Evolutionary conservation across 2,329 filamentous ascomycete genomes (phyloP).

Genomic region (Beauveria brongniartii): DNA sequence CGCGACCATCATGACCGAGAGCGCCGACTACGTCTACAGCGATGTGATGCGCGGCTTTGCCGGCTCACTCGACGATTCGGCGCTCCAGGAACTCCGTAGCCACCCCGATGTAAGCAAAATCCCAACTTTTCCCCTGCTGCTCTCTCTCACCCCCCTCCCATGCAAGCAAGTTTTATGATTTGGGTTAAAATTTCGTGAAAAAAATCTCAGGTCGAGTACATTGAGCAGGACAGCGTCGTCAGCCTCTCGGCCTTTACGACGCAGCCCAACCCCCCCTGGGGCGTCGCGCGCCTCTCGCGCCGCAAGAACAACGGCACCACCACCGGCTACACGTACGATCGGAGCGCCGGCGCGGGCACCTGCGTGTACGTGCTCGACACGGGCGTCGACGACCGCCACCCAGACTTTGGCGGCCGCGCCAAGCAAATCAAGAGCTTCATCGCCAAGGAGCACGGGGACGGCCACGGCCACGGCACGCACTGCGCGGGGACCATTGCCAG

Average conservation of each 20-base stretch:
- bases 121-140: neutral
- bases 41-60: constrained; percentile 20
- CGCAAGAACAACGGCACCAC: constrained; percentile 16
- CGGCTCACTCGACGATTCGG: constrained; percentile 14
- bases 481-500: constrained; percentile 37
- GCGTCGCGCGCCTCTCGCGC: constrained; percentile 31
- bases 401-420: constrained; percentile 35
- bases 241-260: constrained; percentile 43
- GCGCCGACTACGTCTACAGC: constrained; percentile 19
- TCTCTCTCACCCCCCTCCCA: too few species aligned
- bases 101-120: constrained; percentile 17
- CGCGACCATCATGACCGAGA: constrained; percentile 13
- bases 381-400: constrained; percentile 29
- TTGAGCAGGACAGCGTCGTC: constrained; percentile 33
- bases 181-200: too few species aligned
- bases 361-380: constrained; percentile 40
- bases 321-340: constrained; percentile 29
- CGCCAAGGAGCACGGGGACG: constrained; percentile 29
- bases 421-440: constrained; percentile 30
- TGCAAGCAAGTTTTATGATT: too few species aligned
- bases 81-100: constrained; percentile 17
- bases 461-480: constrained; percentile 40
- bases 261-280: constrained; percentile 33
- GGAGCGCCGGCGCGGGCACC: constrained; percentile 28
- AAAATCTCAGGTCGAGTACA: constrained; percentile 23